Evolutionary conservation across 257 asterid genomes (phyloP).

Genomic region (Fraxinus cuspidata): DNA sequence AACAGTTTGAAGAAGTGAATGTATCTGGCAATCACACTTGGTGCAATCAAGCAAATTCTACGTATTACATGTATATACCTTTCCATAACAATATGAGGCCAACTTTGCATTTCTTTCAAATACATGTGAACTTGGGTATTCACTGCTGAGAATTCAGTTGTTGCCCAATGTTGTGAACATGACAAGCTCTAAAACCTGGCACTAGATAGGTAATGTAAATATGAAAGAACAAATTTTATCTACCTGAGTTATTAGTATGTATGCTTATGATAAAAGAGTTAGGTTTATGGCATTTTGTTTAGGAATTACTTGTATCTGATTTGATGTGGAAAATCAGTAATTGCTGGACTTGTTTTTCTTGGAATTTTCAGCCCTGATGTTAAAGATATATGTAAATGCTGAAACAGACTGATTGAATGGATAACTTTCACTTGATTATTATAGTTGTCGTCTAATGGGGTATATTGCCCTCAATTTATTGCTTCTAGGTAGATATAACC

Average conservation of each 20-base stretch:
- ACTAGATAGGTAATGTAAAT: conserved; percentile 13
- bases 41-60: conserved; percentile 4
- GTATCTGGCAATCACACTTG: not conserved
- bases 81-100: conserved; percentile 9
- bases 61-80: conserved; percentile 1
- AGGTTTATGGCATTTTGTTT: not conserved
- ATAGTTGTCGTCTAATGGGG: not conserved
- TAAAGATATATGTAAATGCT: not conserved
- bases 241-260: not conserved
- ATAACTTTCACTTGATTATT: conserved; percentile 1
- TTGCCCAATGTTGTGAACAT: conserved; percentile 21
- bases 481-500: conserved; percentile 4
- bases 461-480: conserved; percentile 10
- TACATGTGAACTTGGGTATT: conserved; percentile 1
- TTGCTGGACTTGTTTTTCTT: not conserved
- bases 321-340: not conserved
- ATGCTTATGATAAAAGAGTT: conserved; percentile 3
- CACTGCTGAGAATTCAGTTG: not conserved
- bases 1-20: conserved; percentile 18
- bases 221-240: not conserved
- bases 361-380: not conserved
- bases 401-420: conserved; percentile 8
- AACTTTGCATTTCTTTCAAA: conserved; percentile 4
- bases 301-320: conserved; percentile 10
- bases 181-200: conserved; percentile 16